phyloP scores from a whole-genome alignment of 192 early-diverging fungal species.

The Coemansia sp. region DNA sequence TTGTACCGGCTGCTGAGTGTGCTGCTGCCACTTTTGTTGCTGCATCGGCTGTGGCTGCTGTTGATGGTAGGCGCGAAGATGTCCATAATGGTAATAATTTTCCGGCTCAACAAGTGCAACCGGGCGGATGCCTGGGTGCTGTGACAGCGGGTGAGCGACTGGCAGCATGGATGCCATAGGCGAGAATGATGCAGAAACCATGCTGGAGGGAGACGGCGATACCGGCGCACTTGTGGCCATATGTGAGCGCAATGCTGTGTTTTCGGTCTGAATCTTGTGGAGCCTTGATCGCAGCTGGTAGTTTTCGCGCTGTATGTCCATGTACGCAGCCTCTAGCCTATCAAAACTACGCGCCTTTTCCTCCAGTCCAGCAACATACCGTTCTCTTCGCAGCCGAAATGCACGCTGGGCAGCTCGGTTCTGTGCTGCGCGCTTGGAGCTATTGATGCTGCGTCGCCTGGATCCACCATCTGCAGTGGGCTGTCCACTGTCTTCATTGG shows the following conservation, averaged over 20 bases:
- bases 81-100: slow-evolving; percentile 10
- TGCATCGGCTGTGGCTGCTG: slow-evolving; percentile 15
- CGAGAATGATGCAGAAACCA: slow-evolving; percentile 11
- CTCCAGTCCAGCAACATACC: slow-evolving; percentile 47
- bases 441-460: slow-evolving; percentile 47
- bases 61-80: slow-evolving; percentile 4
- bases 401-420: slow-evolving; percentile 52
- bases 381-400: slow-evolving; percentile 48
- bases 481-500: slow-evolving; percentile 28
- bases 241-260: slow-evolving; percentile 24
- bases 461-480: slow-evolving; percentile 18
- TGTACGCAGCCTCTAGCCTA: slow-evolving; percentile 39
- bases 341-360: slow-evolving; percentile 52
- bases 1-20: background rate
- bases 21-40: slow-evolving; percentile 9
- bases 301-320: slow-evolving; percentile 47
- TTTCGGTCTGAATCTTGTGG: slow-evolving; percentile 32
- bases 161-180: slow-evolving; percentile 5
- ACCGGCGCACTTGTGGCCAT: slow-evolving; percentile 27
- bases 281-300: slow-evolving; percentile 29
- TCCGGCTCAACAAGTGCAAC: slow-evolving; percentile 7
- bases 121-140: slow-evolving; percentile 12
- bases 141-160: background rate
- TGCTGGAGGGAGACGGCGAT: slow-evolving; percentile 21
- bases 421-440: slow-evolving; percentile 54